Evolutionary conservation across 1,284 basidiomycete species (phyloP).

Genomic region (Mycena sp.): DNA sequence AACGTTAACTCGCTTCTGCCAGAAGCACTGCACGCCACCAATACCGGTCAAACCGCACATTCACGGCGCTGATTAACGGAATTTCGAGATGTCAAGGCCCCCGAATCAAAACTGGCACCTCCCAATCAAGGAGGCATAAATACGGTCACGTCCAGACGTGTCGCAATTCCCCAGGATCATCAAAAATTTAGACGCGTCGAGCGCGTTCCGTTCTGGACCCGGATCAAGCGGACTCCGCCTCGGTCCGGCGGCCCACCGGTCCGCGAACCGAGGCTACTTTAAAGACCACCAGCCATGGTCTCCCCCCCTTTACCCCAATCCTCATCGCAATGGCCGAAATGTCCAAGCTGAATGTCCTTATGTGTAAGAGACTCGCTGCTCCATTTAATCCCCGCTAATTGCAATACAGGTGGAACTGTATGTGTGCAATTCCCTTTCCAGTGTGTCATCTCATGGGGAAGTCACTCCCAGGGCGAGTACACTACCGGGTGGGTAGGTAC

Average conservation of each 20-base stretch:
- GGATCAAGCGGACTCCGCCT: too few relatives aligned
- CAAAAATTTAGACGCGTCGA: too few relatives aligned
- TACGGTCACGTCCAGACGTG: slow-evolving; percentile 5
- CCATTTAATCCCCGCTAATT: slow-evolving; percentile 13
- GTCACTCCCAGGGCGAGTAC: slow-evolving; percentile 79
- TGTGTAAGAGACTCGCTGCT: slow-evolving; percentile 63
- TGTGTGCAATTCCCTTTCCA: slow-evolving; percentile 41
- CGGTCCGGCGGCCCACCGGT: too few relatives aligned
- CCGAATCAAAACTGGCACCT: too few relatives aligned
- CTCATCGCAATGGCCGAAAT: slow-evolving; percentile 37
- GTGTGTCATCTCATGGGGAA: too few relatives aligned
- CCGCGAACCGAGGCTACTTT: too few relatives aligned
- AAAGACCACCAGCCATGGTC: too few relatives aligned
- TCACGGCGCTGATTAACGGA: slow-evolving; percentile 9
- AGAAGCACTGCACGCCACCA: slow-evolving; percentile 22
- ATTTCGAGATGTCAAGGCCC: neutral
- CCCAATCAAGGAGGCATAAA: neutral
- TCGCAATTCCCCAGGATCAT: too few relatives aligned
- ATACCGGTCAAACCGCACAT: slow-evolving; percentile 6
- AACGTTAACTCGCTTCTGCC: slow-evolving; percentile 11
- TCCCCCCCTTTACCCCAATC: too few relatives aligned
- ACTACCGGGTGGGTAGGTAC: slow-evolving; percentile 93
- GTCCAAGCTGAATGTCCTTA: slow-evolving; percentile 72
- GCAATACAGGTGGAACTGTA: slow-evolving; percentile 66
- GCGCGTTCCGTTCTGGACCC: too few relatives aligned